Evolutionary conservation across 176 grass and related monocot genomes (phyloP), one percentile per base, ranked within the genome.

Genomic region (Paspalum notatum): DNA sequence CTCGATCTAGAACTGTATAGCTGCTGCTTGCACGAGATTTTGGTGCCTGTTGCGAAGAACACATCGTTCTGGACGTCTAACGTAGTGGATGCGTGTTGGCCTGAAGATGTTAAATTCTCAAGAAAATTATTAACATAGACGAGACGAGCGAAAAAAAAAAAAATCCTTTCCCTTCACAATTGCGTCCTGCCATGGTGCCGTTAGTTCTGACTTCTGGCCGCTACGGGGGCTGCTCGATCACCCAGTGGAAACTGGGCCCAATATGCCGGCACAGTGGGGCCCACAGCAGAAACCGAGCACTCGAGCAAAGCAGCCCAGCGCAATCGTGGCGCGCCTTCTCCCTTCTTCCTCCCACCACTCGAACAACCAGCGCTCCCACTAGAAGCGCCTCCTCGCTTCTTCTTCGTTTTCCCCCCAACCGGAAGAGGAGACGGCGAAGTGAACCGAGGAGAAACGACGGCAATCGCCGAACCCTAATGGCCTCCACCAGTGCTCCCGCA

Each of bases 1-100:
- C 18, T 40, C 20, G 42, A 18, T 59, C 57, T 56, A 70, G 46
- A 82, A 77, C 27, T 89, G 78, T 90, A 90, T 67, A 90, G 87
- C 57, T 81, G 45, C 26, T 70, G 26, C 72, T 56, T 72, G 9
- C n/a, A 65, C 70, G 66, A 72, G 78, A 71, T 85, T 89, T 85
- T 89, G 72, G 63, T 81, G 58, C 66, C 49, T 51, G 61, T 18
- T 68, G 13, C n/a, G 16, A 66, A 85, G 71, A 85, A 85, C 72
- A 20, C 55, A 72, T 71, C 62, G 63, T 49, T 80, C 80, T 88
- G 68, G 52, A 44, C 21, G 3, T 47, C 54, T 61, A 5, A 72
- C 54, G 62, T 72, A 66, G 57, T 37, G 11, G 56, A 70, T 80
- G 62, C 18, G 26, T 74, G 77, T 83, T 80, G 68, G 72, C 41